Evolutionary conservation across 225 moss, liverwort and hornwort genomes (phyloP).

Genomic region (Climacium dendroides): DNA sequence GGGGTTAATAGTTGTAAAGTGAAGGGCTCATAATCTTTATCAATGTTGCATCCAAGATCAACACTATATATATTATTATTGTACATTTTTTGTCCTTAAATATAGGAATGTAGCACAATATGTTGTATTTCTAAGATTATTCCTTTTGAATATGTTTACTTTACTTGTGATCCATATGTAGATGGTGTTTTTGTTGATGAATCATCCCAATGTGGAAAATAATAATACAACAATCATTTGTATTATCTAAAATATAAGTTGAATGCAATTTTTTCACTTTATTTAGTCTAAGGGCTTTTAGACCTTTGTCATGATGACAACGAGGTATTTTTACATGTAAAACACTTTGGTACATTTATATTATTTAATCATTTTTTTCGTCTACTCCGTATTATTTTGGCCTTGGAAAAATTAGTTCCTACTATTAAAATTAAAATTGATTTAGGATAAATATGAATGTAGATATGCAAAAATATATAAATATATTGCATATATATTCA

Average conservation of each 20-base stretch:
- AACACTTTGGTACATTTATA: accelerated
- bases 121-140: neutral
- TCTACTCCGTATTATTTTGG: no score
- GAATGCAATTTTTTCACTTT: no score
- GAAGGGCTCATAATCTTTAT: neutral
- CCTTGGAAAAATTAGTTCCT: neutral
- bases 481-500: accelerated
- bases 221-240: no score
- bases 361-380: neutral
- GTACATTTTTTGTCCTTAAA: neutral
- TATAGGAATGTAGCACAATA: neutral
- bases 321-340: neutral
- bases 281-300: no score
- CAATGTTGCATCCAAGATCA: neutral
- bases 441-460: neutral
- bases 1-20: neutral
- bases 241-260: no score
- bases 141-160: neutral
- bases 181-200: no score
- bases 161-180: accelerated
- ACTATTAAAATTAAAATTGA: neutral
- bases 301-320: neutral
- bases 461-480: neutral
- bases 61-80: neutral
- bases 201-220: no score